phyloP scores from a whole-genome alignment of 805 yeast genomes.

The Clavispora carvajalis region DNA sequence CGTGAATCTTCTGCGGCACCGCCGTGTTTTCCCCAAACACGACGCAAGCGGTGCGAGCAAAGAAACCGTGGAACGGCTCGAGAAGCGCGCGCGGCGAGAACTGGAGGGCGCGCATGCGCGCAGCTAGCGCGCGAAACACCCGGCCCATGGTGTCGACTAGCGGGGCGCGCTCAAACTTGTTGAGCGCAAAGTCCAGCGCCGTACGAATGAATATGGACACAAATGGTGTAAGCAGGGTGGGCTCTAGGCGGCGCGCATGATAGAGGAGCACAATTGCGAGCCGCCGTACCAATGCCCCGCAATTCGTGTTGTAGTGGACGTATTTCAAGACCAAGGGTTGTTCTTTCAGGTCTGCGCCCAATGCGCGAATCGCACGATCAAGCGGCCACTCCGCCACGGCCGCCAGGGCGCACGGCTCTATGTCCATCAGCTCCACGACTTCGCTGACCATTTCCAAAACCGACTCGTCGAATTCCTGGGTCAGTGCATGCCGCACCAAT shows the following conservation, averaged over 20 bases:
- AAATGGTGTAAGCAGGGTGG: background rate
- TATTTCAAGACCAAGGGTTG: constrained; percentile 13
- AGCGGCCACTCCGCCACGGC: background rate
- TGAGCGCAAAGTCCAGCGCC: constrained; percentile 26
- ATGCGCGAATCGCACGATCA: background rate
- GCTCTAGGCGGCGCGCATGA: background rate
- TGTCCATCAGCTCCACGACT: background rate
- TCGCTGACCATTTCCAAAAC: constrained; percentile 2
- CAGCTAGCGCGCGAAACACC: background rate
- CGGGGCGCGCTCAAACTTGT: constrained; percentile 10
- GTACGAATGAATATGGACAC: constrained; percentile 11
- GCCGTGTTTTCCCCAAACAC: background rate
- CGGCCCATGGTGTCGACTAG: background rate
- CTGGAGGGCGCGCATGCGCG: background rate
- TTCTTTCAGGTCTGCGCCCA: background rate
- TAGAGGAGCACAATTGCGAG: background rate
- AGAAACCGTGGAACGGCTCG: background rate
- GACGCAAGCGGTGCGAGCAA: background rate
- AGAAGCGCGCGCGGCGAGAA: background rate
- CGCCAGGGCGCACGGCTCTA: no score
- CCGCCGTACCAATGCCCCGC: background rate
- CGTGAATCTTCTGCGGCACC: constrained; percentile 11
- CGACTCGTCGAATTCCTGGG: constrained; percentile 3
- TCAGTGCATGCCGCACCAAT: constrained; percentile 5
- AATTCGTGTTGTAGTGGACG: constrained; percentile 16